Evolutionary conservation across 1,139 yeast genomes (phyloP), one percentile per base, ranked within the genome.

Genomic region (Meyerozyma sp.): DNA sequence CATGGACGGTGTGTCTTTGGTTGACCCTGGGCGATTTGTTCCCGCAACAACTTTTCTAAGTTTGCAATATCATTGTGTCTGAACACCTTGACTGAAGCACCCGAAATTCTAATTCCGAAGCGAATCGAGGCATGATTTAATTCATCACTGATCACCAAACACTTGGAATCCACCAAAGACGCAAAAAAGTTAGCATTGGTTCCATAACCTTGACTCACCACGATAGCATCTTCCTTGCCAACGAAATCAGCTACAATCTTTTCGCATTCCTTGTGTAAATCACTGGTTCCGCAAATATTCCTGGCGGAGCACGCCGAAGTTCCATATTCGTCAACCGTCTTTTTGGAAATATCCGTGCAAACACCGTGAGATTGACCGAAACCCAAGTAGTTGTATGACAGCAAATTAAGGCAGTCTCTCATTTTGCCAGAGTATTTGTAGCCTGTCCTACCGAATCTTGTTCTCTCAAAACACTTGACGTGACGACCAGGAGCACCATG

Each of bases 1-100:
- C 98, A 93, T 5, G 99, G 98, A 52, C 98, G 85, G 62, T 91
- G 97, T 18, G 94, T 82, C 61, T 89, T 86, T 43, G 98, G 95
- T 70, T 93, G 98, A 47, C 99, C 99, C 63, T 89, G 95, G 18
- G 95, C 84, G 56, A 93, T 94, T 55, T 88, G 88, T 54, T 88
- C 93, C 57, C 96, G 79, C 34, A 93, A 67, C 45, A 91, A 67
- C 50, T 79, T 78, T 64, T 94, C 98, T 53, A 93, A 75, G 43
- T 74, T 82, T 5, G 73, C 75, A 90, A 89, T 87, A 65, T 93
- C 91, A 62, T 91, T 93, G 64, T 93, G 98, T 59, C 86, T 85
- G 71, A 85, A 93, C 25, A 91, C 90, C 66, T 88, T 89, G 49
- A 93, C 95, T 2, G 90, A 84, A 14, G 97, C 96, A 40, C 98